phyloP scores from a whole-genome alignment of 2,329 filamentous ascomycete genomes.

The Incumbomyces lentus region DNA sequence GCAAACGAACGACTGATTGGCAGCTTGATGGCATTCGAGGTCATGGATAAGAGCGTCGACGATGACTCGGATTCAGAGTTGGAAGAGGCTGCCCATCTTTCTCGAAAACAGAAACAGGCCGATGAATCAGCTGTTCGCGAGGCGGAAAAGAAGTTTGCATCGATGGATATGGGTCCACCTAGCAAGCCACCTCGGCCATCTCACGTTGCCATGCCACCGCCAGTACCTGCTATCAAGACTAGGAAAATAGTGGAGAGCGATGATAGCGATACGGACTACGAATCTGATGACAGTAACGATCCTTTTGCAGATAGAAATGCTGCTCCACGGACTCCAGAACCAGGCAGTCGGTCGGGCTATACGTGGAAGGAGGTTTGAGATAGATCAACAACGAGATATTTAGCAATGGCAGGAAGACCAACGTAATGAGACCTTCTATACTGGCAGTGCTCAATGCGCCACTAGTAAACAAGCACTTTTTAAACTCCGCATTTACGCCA shows the following conservation, averaged over 20 bases:
- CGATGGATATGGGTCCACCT: slow-evolving; percentile 37
- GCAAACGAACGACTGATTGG: slow-evolving; percentile 94
- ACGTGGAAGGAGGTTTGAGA: slow-evolving; percentile 14
- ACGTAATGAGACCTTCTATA: background rate
- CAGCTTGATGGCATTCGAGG: slow-evolving; percentile 87
- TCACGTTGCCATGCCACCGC: slow-evolving; percentile 30
- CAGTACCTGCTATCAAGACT: slow-evolving; percentile 23
- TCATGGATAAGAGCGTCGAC: slow-evolving; percentile 59
- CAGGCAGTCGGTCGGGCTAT: slow-evolving; percentile 11
- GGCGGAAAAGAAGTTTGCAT: slow-evolving; percentile 35
- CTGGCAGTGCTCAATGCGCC: no score
- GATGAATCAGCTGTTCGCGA: slow-evolving; percentile 17
- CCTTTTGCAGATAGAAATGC: slow-evolving; percentile 80
- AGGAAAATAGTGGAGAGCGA: slow-evolving; percentile 41
- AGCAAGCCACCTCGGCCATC: slow-evolving; percentile 38
- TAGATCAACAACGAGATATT: no score
- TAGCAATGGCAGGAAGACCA: no score
- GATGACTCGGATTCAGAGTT: slow-evolving; percentile 56
- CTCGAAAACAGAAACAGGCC: slow-evolving; percentile 14
- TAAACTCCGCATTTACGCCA: no score
- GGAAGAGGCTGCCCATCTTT: slow-evolving; percentile 41
- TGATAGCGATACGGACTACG: slow-evolving; percentile 39
- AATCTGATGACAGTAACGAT: slow-evolving; percentile 62
- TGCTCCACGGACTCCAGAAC: slow-evolving; percentile 42
- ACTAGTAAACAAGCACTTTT: no score